Evolutionary conservation across 148 eudicot species (phyloP), one percentile per base, ranked within the genome.

Genomic region (Spergularia bocconei): DNA sequence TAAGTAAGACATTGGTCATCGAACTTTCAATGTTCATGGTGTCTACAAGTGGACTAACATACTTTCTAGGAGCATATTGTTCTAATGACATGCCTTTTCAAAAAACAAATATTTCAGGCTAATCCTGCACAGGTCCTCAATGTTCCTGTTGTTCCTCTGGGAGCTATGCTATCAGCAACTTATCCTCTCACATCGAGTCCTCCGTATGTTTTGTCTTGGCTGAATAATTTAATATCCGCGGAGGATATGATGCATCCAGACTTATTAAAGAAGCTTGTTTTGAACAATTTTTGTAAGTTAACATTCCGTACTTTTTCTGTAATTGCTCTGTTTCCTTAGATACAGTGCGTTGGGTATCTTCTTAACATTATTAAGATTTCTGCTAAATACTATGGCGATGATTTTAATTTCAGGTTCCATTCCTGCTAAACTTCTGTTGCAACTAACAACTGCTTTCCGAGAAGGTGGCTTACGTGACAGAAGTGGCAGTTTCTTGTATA

Each of bases 191-290:
- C 94, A 61, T 92, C 98, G 25, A 82, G 88, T 71, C 87, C 98
- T 71, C 99, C 98, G 39, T 92, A 89, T 83, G 89, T 85, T 51
- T 85, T 92, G 79, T 87, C 99, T 57, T 95, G 98, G 99, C 85
- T 95, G 72, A 92, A 89, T 87, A 78, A 85, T 76, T 80, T 90
- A 76, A 95, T 95, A 79, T 85, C 99, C 70, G 96, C 99, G 4
- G 84, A 90, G 77, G 91, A 91, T 76, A 95, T 95, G 99, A 95
- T 95, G 99, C 87, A 95, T 67, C 99, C 98, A 36, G 94, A 92
- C 67, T 69, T 95, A 81, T 75, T 95, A 71, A 86, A 87, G 75
- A 95, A 95, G 87, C 98, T 95, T 33, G 85, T 95, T 59, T 79
- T 92, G 79, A 95, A 92, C 83, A 92, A 91, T 80, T 95, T 95